Base-by-base conservation (phyloP, 257 asterid genomes). In the Lavandula angustifolia region DNA sequence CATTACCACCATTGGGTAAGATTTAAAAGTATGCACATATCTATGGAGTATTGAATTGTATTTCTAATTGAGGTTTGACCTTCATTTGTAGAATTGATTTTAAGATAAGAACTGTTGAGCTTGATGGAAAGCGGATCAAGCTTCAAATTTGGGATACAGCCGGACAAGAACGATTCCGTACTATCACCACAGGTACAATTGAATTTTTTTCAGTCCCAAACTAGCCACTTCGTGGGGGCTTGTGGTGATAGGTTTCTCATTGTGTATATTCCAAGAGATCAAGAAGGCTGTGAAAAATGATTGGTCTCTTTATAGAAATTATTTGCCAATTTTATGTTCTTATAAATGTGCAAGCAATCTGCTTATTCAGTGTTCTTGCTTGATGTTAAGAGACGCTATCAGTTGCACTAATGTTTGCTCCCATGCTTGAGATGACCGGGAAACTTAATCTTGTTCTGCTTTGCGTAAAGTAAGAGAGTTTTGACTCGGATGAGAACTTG, bases 81-180 rank as follows among this genome's bases (percentile, higher is more conserved):
- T 42, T 37, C 35, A 34, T 60, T 52, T 47, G 60, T 55, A 79
- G 81, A 54, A 79, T 76, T 76, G 84, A 79, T 65, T 79, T 79
- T 53, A 79, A 79, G 74, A 79, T 79, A 75, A 79, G 84, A 72
- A 79, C 79, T 67, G 76, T 79, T 38, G 84, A 79, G 72, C 81
- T 79, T 70, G 84, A 79, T 48, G 71, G 84, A 17, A 79, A 79
- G 69, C 70, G 81, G 67, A 79, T 79, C 84, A 79, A 75, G 66
- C 75, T 79, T 56, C 84, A 76, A 66, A 79, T 79, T 52, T 79
- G 84, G 84, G 84, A 79, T 62, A 79, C 84, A 1, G 84, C 79
- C 66, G 84, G 84, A 44, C 84, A 79, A 68, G 84, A 79, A 63
- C 77, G 84, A 51, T 79, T 79, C 73, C 72, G 84, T 44, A 79